Conservation (phyloP, 2,329 filamentous ascomycete genomes). For the Leptosphaerulina australis region DNA sequence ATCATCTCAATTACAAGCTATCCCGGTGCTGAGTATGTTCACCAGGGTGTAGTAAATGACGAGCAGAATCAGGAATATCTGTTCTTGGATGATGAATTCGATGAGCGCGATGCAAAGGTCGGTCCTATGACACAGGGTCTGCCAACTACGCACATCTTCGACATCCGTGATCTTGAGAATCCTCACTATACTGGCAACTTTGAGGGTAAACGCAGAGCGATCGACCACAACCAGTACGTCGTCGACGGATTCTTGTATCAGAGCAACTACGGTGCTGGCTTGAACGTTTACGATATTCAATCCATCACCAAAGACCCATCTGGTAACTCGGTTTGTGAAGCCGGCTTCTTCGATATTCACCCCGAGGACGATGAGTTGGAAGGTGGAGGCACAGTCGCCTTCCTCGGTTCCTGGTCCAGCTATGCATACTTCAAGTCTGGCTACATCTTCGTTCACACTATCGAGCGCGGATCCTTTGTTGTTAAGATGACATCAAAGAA, state of each 20-base stretch:
- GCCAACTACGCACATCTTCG: conserved; percentile 42
- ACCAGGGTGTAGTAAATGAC: conserved; percentile 55
- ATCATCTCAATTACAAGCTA: conserved; percentile 61
- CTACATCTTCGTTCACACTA: conserved; percentile 46
- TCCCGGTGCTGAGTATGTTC: conserved; percentile 60
- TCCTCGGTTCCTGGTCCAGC: conserved; percentile 50
- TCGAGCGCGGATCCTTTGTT: conserved; percentile 44
- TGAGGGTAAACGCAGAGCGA: conserved; percentile 41
- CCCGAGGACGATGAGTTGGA: conserved; percentile 49
- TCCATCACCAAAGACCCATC: conserved; percentile 47
- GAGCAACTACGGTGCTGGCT: conserved; percentile 49
- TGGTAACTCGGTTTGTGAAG: conserved; percentile 47
- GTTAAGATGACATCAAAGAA: conserved; percentile 38
- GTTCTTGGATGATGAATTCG: conserved; percentile 42
- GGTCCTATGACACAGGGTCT: conserved; percentile 39
- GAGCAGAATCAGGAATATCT: conserved; percentile 36
- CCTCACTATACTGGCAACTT: conserved; percentile 49
- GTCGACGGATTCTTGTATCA: conserved; percentile 48
- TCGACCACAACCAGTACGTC: conserved; percentile 55
- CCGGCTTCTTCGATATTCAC: conserved; percentile 51
- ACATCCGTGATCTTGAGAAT: conserved; percentile 39
- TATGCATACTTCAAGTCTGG: conserved; percentile 46
- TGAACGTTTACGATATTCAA: conserved; percentile 47
- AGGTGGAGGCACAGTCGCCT: conserved; percentile 45
- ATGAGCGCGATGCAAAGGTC: conserved; percentile 37